Base-by-base conservation (phyloP, 208 protist species). In the Wallacemonas sp. region DNA sequence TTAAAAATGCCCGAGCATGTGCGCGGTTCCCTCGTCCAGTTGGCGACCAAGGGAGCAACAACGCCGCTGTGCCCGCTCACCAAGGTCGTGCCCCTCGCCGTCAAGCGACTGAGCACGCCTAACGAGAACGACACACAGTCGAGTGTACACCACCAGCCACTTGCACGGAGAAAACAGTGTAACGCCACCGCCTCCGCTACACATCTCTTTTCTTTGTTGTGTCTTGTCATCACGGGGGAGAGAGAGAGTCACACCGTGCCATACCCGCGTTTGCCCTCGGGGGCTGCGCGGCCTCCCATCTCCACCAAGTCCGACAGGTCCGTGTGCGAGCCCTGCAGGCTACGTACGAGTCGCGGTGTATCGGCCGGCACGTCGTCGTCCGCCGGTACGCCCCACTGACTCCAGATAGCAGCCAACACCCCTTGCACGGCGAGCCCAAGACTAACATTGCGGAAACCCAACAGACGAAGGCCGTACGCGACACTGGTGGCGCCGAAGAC, bases 401-500 rank as follows among this genome's bases (percentile, higher is more conserved):
- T 84, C 78, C 81, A 91, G 3, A 65, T 27, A 15, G 81, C 80
- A 0, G 77, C 75, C 17, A 87, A 46, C 45, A 89, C 55, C 26
- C 80, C 77, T 17, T 73, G 42, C 24, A 46, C 71, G 0, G 79
- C 73, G 57, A 90, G 82, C 34, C 76, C 46, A 59, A 72, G 73
- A 42, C 83, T 90, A 24, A 68, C 75, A 0, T 66, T 54, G 1
- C 45, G 38, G 59, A 93, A 83, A 38, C 71, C 66, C 15, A 76
- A 37, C 22, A 58, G 58, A 3, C 48, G 54, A 37, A 93, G 71
- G 3, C 85, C 57, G 34, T 72, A 46, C 0, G 80, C 73, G 36
- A 82, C 73, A 26, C 75, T 70, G 15, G 71, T 59, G 6, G 78
- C 73, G 34, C 79, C 79, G 0, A 88, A 41, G 3, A 93, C 75